Evolutionary conservation across 257 asterid genomes (phyloP).

Genomic region (Marsdenia floribunda): DNA sequence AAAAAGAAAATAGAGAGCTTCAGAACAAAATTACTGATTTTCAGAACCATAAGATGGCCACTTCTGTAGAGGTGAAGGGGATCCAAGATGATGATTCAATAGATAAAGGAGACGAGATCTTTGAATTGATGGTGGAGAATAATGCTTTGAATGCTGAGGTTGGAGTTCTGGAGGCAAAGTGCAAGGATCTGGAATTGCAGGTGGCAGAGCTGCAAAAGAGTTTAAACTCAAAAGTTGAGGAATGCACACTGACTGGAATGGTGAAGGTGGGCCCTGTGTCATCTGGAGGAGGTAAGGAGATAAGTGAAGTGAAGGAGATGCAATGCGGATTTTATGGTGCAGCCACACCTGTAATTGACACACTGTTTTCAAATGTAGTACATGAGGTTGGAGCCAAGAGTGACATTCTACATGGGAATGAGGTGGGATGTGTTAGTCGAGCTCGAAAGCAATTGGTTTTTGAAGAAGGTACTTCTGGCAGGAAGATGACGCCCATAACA

Average conservation of each 20-base stretch:
- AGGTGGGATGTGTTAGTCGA: conserved; percentile 16
- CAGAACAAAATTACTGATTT: conserved; percentile 20
- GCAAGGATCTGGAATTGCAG: conserved; percentile 36
- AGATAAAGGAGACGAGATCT: conserved; percentile 27
- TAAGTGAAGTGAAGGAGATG: background rate
- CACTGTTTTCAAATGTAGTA: conserved; percentile 11
- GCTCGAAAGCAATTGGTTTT: conserved; percentile 34
- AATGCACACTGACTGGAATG: background rate
- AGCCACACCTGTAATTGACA: conserved; percentile 24
- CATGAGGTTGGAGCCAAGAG: conserved; percentile 22
- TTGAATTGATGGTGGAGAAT: conserved; percentile 43
- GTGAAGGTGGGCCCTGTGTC: background rate
- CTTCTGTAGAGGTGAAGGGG: conserved; percentile 2
- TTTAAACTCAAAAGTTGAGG: conserved; percentile 1
- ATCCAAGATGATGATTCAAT: conserved; percentile 12
- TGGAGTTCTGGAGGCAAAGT: conserved; percentile 44
- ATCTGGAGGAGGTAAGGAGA: background rate
- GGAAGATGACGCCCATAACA: conserved; percentile 39
- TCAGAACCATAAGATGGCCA: conserved; percentile 5
- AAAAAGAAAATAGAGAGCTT: conserved; percentile 32
- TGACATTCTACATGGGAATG: conserved; percentile 10
- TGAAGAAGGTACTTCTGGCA: conserved; percentile 21
- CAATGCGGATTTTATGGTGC: conserved; percentile 2
- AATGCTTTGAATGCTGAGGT: conserved; percentile 44
- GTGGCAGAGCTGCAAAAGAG: conserved; percentile 35